Conservation (phyloP, 2,329 filamentous ascomycete genomes). For the Epichloe uncinata region DNA sequence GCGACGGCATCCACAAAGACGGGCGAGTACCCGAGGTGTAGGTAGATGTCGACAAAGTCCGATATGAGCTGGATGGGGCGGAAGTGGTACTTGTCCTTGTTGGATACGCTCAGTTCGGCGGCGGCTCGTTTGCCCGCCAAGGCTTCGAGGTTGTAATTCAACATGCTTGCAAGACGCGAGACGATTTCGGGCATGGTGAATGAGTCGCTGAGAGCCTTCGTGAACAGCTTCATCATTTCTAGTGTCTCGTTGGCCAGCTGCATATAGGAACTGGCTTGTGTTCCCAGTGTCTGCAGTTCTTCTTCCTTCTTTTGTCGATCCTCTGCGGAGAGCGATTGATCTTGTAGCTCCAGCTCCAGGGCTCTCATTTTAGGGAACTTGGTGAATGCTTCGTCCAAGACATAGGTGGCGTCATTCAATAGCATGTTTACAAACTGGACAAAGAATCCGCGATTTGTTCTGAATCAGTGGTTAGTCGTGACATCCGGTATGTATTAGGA, state of each 20-base stretch:
- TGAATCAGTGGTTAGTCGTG: constrained; percentile 16
- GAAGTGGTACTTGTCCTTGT: constrained; percentile 81
- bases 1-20: constrained; percentile 81
- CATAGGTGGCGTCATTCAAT: constrained; percentile 90
- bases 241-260: constrained; percentile 92
- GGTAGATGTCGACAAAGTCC: constrained; percentile 80
- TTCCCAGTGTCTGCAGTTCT: constrained; percentile 60
- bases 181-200: constrained; percentile 98
- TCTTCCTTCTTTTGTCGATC: constrained; percentile 71
- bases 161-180: constrained; percentile 83
- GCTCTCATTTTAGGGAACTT: constrained; percentile 83
- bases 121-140: constrained; percentile 76
- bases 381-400: constrained; percentile 83
- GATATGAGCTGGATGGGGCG: constrained; percentile 72
- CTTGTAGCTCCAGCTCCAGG: constrained; percentile 57
- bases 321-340: constrained; percentile 34
- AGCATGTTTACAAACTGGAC: constrained; percentile 92
- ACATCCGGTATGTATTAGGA: too few relatives aligned
- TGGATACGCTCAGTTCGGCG: constrained; percentile 65
- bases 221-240: constrained; percentile 93
- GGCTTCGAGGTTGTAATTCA: constrained; percentile 93
- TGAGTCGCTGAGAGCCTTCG: constrained; percentile 69
- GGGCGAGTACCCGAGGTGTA: constrained; percentile 64
- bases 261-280: constrained; percentile 88
- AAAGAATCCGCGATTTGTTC: constrained; percentile 81